phyloP scores from a whole-genome alignment of 2,329 filamentous ascomycete genomes.

The Aquanectria penicillioides region DNA sequence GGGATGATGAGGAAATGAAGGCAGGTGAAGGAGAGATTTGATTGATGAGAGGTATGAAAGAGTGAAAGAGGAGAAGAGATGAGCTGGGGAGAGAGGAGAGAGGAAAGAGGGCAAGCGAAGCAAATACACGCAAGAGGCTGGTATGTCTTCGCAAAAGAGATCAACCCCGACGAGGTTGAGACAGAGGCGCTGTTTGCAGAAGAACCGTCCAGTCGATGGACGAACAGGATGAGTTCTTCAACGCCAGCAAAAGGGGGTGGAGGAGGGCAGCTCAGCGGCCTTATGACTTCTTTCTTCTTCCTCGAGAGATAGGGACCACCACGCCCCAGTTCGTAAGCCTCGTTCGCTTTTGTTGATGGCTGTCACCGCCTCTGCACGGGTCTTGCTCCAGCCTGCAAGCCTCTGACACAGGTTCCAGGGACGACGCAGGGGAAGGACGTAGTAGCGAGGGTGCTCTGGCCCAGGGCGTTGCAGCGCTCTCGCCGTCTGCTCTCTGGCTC shows the following conservation, averaged over 20 bases:
- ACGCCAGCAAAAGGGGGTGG: conserved; percentile 11
- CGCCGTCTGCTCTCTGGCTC: background rate
- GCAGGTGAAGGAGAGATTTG: conserved; percentile 24
- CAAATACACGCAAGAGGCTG: background rate
- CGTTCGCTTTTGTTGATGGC: conserved; percentile 10
- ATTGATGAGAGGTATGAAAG: too few relatives aligned
- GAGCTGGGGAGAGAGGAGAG: conserved; percentile 21
- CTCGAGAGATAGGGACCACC: background rate
- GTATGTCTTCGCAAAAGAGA: background rate
- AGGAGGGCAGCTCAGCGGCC: conserved; percentile 13
- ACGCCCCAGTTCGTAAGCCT: background rate
- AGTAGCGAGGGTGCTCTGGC: background rate
- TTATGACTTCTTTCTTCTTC: conserved; percentile 21
- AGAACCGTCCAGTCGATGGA: background rate
- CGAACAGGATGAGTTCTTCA: conserved; percentile 14
- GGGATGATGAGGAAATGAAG: conserved; percentile 18
- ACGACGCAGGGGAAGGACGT: conserved; percentile 34
- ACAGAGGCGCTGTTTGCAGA: background rate
- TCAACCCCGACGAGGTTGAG: conserved; percentile 27
- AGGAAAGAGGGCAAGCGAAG: conserved; percentile 7
- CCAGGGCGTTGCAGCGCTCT: background rate
- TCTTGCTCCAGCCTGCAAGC: conserved; percentile 24
- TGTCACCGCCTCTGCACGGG: conserved; percentile 37
- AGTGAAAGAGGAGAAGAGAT: conserved; percentile 26
- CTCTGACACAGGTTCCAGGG: conserved; percentile 33